Evolutionary conservation across 306 rosid species (phyloP).

Genomic region (Cicer pinnatifidum): DNA sequence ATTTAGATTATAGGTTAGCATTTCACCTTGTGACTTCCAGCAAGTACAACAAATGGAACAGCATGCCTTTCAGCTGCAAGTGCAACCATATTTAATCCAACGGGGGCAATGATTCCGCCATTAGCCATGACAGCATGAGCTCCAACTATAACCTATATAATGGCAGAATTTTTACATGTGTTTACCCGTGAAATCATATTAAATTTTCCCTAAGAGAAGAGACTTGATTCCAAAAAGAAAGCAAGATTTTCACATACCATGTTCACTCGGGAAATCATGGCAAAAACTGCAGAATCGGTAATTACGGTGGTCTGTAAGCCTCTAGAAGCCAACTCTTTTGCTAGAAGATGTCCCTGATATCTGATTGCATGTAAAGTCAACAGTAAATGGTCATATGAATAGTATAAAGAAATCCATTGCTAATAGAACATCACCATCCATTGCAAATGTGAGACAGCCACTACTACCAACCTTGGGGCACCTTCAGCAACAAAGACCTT

Average conservation of each 20-base stretch:
- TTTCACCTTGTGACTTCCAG: constrained; percentile 96
- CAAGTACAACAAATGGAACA: constrained; percentile 96
- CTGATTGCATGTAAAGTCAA: constrained; percentile 50
- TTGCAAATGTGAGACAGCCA: constrained; percentile 34
- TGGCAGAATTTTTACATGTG: constrained; percentile 20
- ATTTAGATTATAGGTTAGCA: constrained; percentile 25
- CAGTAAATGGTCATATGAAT: constrained; percentile 11
- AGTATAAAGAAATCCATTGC: constrained; percentile 34
- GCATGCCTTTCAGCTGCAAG: constrained; percentile 99
- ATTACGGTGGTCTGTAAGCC: constrained; percentile 85
- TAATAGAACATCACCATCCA: constrained; percentile 15
- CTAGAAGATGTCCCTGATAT: constrained; percentile 90
- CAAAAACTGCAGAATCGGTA: constrained; percentile 86
- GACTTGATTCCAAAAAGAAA: constrained; percentile 12
- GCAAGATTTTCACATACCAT: constrained; percentile 62
- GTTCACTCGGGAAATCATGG: constrained; percentile 90
- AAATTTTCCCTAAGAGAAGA: constrained; percentile 19
- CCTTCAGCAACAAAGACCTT: constrained; percentile 95
- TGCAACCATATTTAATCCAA: constrained; percentile 96
- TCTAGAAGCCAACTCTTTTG: constrained; percentile 76
- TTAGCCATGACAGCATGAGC: constrained; percentile 99
- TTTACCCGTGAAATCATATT: constrained; percentile 30
- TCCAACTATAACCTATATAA: constrained; percentile 90
- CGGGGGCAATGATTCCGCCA: constrained; percentile 94
- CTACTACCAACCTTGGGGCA: constrained; percentile 86